These are phyloP conservation scores for Diaporthe sp. DNA, from an alignment of 2,329 filamentous ascomycete species.

Conservation along the genomic window DNA sequence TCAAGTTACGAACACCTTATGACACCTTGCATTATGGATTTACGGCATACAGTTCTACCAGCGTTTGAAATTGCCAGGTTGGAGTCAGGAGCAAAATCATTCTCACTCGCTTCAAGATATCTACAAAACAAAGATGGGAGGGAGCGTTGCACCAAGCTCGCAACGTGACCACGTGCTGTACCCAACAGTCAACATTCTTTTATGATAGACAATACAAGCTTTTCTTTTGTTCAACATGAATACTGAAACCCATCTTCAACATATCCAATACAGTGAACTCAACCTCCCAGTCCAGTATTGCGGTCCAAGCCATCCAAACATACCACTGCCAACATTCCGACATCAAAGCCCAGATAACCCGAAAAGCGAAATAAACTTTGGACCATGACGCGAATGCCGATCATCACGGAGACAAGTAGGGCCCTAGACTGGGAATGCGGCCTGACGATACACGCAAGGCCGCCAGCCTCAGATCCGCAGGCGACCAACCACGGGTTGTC, in stretches of 20 bases:
- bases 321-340: background rate
- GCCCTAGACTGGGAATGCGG: slow-evolving; percentile 18
- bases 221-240: slow-evolving; percentile 19
- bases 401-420: background rate
- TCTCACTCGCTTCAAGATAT: slow-evolving; percentile 20
- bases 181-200: slow-evolving; percentile 17
- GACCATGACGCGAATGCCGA: slow-evolving; percentile 33
- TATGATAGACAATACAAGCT: slow-evolving; percentile 27
- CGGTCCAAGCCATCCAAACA: background rate
- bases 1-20: background rate
- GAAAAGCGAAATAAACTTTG: slow-evolving; percentile 25
- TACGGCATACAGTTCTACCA: background rate
- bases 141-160: slow-evolving; percentile 7
- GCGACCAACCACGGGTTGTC: slow-evolving; percentile 12
- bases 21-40: background rate
- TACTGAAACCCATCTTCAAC: background rate
- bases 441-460: background rate
- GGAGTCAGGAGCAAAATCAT: slow-evolving; percentile 7
- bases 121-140: background rate
- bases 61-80: background rate
- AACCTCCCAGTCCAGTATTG: background rate
- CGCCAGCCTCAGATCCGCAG: slow-evolving; percentile 18
- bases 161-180: background rate
- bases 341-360: background rate
- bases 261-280: background rate